Conservation (phyloP, 2,329 filamentous ascomycete genomes). For the Pezicula rhizophila region DNA sequence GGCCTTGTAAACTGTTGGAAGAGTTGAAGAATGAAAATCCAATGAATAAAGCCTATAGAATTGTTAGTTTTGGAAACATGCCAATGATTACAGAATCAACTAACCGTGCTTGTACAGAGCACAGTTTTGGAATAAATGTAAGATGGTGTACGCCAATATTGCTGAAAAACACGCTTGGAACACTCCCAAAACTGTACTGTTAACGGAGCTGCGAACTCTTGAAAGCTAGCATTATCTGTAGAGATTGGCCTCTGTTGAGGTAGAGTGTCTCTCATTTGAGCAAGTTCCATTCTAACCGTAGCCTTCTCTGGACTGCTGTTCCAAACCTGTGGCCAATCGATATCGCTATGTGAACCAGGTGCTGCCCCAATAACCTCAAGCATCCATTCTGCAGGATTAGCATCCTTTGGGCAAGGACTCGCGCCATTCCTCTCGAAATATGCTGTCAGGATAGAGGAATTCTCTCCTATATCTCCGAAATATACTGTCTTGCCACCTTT, state of each 20-base stretch:
- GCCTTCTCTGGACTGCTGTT: neutral
- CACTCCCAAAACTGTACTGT: conserved; percentile 45
- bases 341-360: conserved; percentile 52
- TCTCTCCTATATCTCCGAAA: conserved; percentile 64
- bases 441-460: conserved; percentile 21
- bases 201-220: conserved; percentile 56
- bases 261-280: neutral
- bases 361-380: conserved; percentile 47
- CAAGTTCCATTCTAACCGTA: neutral
- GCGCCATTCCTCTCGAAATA: conserved; percentile 72
- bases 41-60: conserved; percentile 41
- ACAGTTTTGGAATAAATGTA: conserved; percentile 34
- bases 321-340: conserved; percentile 52
- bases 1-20: conserved; percentile 50
- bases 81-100: neutral
- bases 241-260: neutral
- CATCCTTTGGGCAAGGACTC: conserved; percentile 53
- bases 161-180: conserved; percentile 49
- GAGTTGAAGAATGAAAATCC: conserved; percentile 65
- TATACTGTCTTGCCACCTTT: conserved; percentile 72
- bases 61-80: too few relatives aligned
- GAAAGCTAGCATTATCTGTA: neutral
- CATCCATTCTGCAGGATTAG: conserved; percentile 81
- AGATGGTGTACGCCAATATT: conserved; percentile 57
- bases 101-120: conserved; percentile 26